phyloP scores from a whole-genome alignment of 805 yeast genomes.

The Myxozyma melibiosi region DNA sequence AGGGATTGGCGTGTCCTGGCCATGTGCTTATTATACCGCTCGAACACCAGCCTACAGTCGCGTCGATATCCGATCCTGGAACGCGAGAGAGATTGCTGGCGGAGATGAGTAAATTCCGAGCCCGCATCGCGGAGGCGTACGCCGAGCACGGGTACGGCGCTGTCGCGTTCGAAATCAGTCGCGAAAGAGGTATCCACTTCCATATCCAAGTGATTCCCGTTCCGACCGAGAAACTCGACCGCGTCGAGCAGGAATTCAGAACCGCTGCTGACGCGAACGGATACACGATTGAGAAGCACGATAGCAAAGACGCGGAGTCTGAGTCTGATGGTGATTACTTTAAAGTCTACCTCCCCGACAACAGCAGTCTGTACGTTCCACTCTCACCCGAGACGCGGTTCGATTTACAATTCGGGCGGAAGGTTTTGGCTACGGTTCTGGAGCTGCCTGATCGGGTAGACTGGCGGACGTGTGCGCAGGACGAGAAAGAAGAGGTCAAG shows the following conservation, averaged over 20 bases:
- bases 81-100: constrained; percentile 41
- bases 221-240: constrained; percentile 47
- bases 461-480: constrained; percentile 79
- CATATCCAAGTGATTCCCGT: constrained; percentile 80
- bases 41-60: constrained; percentile 61
- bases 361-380: constrained; percentile 19
- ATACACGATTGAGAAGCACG: constrained; percentile 34
- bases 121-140: constrained; percentile 46
- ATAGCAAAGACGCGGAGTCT: constrained; percentile 36
- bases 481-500: constrained; percentile 58
- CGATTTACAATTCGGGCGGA: constrained; percentile 83
- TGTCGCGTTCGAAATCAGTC: constrained; percentile 70
- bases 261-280: constrained; percentile 33
- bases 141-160: constrained; percentile 50
- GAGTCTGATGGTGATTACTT: constrained; percentile 40
- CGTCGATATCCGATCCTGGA: constrained; percentile 36
- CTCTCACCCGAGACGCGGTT: constrained; percentile 41
- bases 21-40: constrained; percentile 82
- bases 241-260: constrained; percentile 47
- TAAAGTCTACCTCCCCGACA: constrained; percentile 34
- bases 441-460: constrained; percentile 61
- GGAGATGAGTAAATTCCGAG: constrained; percentile 44
- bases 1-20: constrained; percentile 63
- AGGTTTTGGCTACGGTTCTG: constrained; percentile 68
- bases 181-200: constrained; percentile 66